Evolutionary conservation across 225 moss, liverwort and hornwort species (phyloP).

Genomic region (Pseudisothecium myosuroides): DNA sequence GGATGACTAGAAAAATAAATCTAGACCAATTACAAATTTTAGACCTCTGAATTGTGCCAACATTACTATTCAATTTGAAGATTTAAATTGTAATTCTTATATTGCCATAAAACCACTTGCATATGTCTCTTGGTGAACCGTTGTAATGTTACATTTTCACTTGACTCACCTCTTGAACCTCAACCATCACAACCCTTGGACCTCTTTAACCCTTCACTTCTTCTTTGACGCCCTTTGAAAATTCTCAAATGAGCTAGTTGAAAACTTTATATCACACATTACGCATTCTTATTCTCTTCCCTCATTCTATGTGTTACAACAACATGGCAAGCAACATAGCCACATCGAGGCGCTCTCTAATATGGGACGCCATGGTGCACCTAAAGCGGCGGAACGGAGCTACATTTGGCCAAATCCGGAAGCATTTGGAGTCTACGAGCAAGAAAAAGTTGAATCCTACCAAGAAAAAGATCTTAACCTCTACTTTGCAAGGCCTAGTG

Average conservation of each 20-base stretch:
- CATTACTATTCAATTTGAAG: fast-evolving
- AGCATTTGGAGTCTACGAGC: background rate
- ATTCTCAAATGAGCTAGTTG: background rate
- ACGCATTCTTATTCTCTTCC: background rate
- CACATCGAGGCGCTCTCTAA: background rate
- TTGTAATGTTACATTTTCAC: background rate
- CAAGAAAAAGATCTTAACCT: background rate
- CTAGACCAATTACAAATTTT: background rate
- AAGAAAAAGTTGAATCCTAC: background rate
- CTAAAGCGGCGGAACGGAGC: constrained; percentile 3
- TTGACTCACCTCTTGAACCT: background rate
- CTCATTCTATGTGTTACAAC: background rate
- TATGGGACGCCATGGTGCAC: constrained; percentile 5
- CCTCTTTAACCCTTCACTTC: background rate
- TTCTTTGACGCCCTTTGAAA: background rate
- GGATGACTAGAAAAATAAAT: background rate
- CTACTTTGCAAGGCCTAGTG: background rate
- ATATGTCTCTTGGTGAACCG: background rate
- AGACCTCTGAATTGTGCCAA: background rate
- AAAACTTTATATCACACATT: background rate
- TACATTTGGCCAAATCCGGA: background rate
- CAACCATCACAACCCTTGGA: background rate
- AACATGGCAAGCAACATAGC: background rate
- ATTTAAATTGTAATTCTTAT: too few species aligned
- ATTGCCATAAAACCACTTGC: background rate